These are phyloP conservation scores for Microbotryum lychnidis-dioicae DNA, from an alignment of 1,284 basidiomycete species.

Conservation along the genomic window DNA sequence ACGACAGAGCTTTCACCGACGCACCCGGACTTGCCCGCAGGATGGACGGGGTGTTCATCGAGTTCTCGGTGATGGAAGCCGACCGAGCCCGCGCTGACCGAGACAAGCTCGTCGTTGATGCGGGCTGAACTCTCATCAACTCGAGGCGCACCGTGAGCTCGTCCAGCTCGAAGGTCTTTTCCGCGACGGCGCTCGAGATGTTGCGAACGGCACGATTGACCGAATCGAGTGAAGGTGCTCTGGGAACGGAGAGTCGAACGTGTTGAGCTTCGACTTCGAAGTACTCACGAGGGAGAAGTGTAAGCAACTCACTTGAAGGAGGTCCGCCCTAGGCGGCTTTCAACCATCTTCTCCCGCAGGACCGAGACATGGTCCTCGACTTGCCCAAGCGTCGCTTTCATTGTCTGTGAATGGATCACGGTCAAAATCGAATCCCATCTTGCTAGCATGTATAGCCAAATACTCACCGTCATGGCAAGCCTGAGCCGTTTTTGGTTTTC, in stretches of 20 bases:
- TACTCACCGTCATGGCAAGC: constrained; percentile 55
- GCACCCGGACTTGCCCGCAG: background rate
- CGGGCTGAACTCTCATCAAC: constrained; percentile 46
- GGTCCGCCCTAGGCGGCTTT: constrained; percentile 56
- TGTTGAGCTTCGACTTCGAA: background rate
- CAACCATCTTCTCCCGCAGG: constrained; percentile 60
- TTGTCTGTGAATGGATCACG: background rate
- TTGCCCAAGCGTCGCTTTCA: constrained; percentile 55
- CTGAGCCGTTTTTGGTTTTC: constrained; percentile 70
- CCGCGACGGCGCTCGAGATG: constrained; percentile 54
- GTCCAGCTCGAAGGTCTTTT: constrained; percentile 55
- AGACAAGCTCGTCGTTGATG: background rate
- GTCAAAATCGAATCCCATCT: background rate
- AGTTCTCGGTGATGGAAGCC: constrained; percentile 6
- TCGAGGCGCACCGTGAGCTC: constrained; percentile 52
- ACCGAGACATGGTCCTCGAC: constrained; percentile 63
- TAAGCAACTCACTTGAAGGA: constrained; percentile 51
- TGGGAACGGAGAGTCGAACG: constrained; percentile 36
- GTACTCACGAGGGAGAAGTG: background rate
- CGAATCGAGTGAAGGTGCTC: constrained; percentile 71
- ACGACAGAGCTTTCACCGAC: background rate
- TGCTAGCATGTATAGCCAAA: no score
- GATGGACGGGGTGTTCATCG: constrained; percentile 8
- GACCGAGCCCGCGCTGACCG: constrained; percentile 1
- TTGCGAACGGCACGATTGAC: constrained; percentile 75